Evolutionary conservation across 2,329 filamentous ascomycete species (phyloP), one percentile per base, ranked within the genome.

Genomic region (Trichoderma asperellum): DNA sequence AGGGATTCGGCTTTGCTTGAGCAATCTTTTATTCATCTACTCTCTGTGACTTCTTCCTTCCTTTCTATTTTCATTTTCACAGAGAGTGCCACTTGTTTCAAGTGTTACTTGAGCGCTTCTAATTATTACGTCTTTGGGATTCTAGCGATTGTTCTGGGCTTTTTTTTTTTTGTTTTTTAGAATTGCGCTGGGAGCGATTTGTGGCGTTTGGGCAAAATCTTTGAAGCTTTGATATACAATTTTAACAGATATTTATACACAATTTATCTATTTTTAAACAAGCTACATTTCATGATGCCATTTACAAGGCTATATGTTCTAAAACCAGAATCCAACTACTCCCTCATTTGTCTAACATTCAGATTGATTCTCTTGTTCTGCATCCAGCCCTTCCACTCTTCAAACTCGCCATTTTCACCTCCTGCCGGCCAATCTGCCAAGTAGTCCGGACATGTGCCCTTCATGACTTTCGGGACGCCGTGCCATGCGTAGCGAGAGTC

Each of bases 401-500:
- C 84, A 75, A 87, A 93, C 55, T 79, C 80, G 16, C 80, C 83
- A n/a, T 81, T 77, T 60, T 76, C 81, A 53, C 82, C 78, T 2
- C 82, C 79, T 2, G 84, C 83, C 0, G 94, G 94, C 94, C 94
- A 98, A 53, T 91, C 83, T 68, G 84, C 81, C 61, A 98, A 79
- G 79, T 90, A 92, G 0, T 82, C 82, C 0, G 95, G 95, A 79
- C 94, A 98, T 0, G 93, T 97, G 0, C 83, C 87, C 58, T 88
- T 86, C 43, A 97, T 76, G 14, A 98, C 91, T 78, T 94, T 96
- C 6, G 96, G 94, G 14, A 98, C 94, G 14, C 92, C 94, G 81
- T 98, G 96, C 95, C 95, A 98, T 2, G 95, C 94, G 80, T 93
- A 97, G 55, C 96, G 86, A 4, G 92, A 91, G 69, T 89, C 84